Evolutionary conservation across 2,329 filamentous ascomycete genomes (phyloP), one percentile per base, ranked within the genome.

Genomic region (Ophiocordyceps camponoti-rufipedis): DNA sequence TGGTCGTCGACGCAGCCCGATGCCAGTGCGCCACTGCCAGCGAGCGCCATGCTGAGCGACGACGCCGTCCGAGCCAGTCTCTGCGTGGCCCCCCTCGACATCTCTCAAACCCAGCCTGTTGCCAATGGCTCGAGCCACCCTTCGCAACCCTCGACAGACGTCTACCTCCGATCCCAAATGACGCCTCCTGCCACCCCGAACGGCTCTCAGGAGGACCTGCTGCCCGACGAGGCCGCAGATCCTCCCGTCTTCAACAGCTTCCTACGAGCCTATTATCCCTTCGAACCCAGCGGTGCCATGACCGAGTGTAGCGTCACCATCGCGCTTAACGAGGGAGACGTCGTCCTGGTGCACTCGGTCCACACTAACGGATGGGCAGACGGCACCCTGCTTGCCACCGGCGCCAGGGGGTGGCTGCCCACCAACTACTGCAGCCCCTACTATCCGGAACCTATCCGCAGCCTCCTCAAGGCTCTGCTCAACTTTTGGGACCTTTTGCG

Each of bases 341-440:
- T 98, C 43, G 82, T 98, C 45, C 66, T 98, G 47, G 83, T 98
- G 19, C 91, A 98, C 62, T 95, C 91, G 4, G 85, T 96, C 52
- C 91, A 98, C 62, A 91, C 86, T 49, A 98, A 96, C 66, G 91
- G 91, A 53, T 98, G 91, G 91, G 91, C 91, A 31, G 91, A 98
- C 61, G 91, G 91, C 44, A 98, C 91, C 1, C 69, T 95, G 39
- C 66, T 98, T 49, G 74, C 82, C 23, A 85, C 87, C 3, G 89
- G 89, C 28, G 82, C 83, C 44, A 75, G 91, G 53, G 91, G 91
- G 50, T 98, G 91, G 91, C 69, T 98, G 48, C 91, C 91, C 3
- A 98, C 91, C 9, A 98, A 98, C 62, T 98, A 96, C 61, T 98
- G 91, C 67, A 88, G 95, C 59, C 75, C 85, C 10, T 98, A 95